Base-by-base conservation (phyloP, 2,329 filamentous ascomycete species). In the Fusarium sp. region DNA sequence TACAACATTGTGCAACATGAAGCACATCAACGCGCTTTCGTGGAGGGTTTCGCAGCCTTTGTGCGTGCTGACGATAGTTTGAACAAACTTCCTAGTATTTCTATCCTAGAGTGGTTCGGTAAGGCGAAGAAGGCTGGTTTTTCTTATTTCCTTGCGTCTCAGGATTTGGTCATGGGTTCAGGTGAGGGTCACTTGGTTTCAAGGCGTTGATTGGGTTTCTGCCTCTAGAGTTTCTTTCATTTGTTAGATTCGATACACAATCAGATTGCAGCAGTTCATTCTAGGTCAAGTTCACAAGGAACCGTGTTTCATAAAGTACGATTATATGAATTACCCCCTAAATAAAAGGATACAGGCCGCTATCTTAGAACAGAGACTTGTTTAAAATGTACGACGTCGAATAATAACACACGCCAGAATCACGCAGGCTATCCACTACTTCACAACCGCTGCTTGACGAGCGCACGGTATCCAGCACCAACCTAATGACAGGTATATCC, bases 291-390 rank as follows among this genome's bases (percentile, higher is more conserved):
- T 30, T 47, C 13, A 2, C 13, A 30, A 47, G 0, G 9, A 8
- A 2, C 8, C 4, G 4, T n/a, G 13, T 16, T 30, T 16, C 9
- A n/a, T n/a, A 16, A 30, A n/a, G 25, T 8, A 15, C 9, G 6
- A 16, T 11, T n/a, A 3, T 8, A 9, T 8, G 9, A 6, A n/a
- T n/a, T 5, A 6, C 5, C 23, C 8, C 1, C 21, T 1, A 44
- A 25, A 3, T 6, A 9, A 7, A 28, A 15, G 15, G 4, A 12
- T 11, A 9, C 5, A 18, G 3, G 21, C 21, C 10, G 3, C 15
- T n/a, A 4, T 12, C 21, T n/a, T n/a, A 4, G 9, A 32, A 12
- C 4, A 18, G 7, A 49, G 15, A 18, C 21, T 21, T 21, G 7
- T 12, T 49, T 6, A 10, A 49, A 16, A 32, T 11, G 9, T 6